Conservation (phyloP, 129 eudicot species). For the Flaveria robusta region DNA sequence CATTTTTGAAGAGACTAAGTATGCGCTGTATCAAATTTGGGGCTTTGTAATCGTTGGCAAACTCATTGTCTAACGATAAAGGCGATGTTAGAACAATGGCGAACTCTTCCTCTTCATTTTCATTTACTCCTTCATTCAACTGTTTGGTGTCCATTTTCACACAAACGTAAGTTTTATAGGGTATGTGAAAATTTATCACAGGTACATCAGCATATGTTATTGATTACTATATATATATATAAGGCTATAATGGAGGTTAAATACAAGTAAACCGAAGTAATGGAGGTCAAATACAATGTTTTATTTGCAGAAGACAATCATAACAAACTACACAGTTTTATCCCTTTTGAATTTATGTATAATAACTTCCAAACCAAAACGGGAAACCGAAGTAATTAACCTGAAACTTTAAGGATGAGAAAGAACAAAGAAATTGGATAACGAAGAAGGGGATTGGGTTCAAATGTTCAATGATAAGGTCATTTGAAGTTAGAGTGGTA, state of each 20-base stretch:
- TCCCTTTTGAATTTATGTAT: no score
- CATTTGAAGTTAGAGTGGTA: no score
- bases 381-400: slow-evolving; percentile 20
- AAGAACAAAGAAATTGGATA: background rate
- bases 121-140: background rate
- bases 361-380: background rate
- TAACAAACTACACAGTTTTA: no score
- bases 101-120: slow-evolving; percentile 1
- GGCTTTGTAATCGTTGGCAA: slow-evolving; percentile 43
- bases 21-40: slow-evolving; percentile 63
- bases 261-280: no score
- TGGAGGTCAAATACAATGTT: no score
- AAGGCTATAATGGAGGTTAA: no score
- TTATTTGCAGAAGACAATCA: no score
- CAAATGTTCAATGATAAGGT: no score
- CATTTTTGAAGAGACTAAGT: slow-evolving; percentile 55
- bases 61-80: slow-evolving; percentile 45
- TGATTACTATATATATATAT: no score
- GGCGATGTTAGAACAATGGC: slow-evolving; percentile 55
- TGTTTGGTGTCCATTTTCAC: slow-evolving; percentile 13
- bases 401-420: slow-evolving; percentile 23
- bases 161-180: background rate
- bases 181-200: no score
- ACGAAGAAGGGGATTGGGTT: no score
- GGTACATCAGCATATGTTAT: no score